Evolutionary conservation across 2,329 filamentous ascomycete species (phyloP), one percentile per base, ranked within the genome.

Genomic region (Purpureocillium takamizusanense): DNA sequence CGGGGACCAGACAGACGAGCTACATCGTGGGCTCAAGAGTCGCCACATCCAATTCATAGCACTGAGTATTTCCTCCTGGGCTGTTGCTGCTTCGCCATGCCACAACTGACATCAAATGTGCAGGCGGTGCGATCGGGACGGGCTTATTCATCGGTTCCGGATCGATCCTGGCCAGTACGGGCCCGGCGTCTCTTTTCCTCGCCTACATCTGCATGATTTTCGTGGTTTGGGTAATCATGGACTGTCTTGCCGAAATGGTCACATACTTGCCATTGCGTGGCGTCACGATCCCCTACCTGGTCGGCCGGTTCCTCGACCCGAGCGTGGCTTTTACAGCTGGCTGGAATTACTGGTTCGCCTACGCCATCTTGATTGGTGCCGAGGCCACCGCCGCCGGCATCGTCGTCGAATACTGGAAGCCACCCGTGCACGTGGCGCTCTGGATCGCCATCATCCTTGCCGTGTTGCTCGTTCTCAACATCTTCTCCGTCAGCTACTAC

Each of bases 391-490:
- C 80, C 0, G 78, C 81, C 2, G 81, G 80, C 7, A 62, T 86
- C 29, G 81, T 86, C 38, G 83, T 87, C 45, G 78, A 86, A 54
- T 87, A 81, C 58, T 87, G 83, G 83, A 67, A 77, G 38, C 45
- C 62, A 2, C 54, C 59, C 21, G 60, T 86, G 42, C 77, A 67
- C 49, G 75, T 84, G 40, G 81, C 71, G 42, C 79, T 86, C 44
- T 83, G 81, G 57, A 84, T 87, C 51, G 71, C 72, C 18, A 63
- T 86, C 36, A 86, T 87, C 60, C 84, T 80, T 72, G 69, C 78
- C 17, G 54, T 83, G 27, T 81, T 88, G 50, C 80, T 77, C 0
- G 63, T 65, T 1, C 53, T 82, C 51, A 87, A 87, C 59, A 76
- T 83, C 52, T 55, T 87, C 31, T 81, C 82, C 2, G 76, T 88